Conservation (phyloP, 495 filamentous ascomycete genomes). For the Podospora pseudocomata region DNA sequence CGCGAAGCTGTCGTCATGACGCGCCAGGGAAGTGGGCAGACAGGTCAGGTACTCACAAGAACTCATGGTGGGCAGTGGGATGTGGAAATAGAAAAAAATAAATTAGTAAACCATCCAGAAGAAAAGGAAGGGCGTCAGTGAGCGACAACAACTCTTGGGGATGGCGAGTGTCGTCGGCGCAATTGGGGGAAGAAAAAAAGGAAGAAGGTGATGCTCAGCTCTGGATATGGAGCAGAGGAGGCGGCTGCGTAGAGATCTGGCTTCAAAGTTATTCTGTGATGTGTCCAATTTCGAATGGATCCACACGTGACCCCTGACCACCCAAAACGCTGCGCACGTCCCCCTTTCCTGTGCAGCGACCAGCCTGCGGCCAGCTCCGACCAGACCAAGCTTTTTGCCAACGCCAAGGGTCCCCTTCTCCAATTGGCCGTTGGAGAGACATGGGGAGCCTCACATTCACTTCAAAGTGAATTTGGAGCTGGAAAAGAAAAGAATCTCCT, state of each 20-base stretch:
- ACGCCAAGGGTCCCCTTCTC: too few species aligned
- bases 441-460: background rate
- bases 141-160: conserved; percentile 40
- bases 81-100: conserved; percentile 33
- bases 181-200: conserved; percentile 35
- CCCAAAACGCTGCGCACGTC: background rate
- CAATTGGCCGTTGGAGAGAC: background rate
- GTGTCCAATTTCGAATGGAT: conserved; percentile 51
- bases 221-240: conserved; percentile 18
- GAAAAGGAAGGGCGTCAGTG: conserved; percentile 34
- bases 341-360: background rate
- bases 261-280: conserved; percentile 48
- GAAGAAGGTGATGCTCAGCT: conserved; percentile 34
- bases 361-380: background rate
- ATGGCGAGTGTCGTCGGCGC: conserved; percentile 37
- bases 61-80: conserved; percentile 53
- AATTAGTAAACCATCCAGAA: conserved; percentile 43
- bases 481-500: background rate
- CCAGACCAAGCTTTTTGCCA: too few species aligned
- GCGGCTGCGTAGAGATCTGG: conserved; percentile 43
- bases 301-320: conserved; percentile 32
- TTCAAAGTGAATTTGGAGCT: background rate
- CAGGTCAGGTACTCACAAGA: conserved; percentile 45
- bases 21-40: background rate
- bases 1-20: conserved; percentile 2